These are phyloP conservation scores for Borovskyia barvae DNA, from an alignment of 208 protist genomes.

Conservation along the genomic window DNA sequence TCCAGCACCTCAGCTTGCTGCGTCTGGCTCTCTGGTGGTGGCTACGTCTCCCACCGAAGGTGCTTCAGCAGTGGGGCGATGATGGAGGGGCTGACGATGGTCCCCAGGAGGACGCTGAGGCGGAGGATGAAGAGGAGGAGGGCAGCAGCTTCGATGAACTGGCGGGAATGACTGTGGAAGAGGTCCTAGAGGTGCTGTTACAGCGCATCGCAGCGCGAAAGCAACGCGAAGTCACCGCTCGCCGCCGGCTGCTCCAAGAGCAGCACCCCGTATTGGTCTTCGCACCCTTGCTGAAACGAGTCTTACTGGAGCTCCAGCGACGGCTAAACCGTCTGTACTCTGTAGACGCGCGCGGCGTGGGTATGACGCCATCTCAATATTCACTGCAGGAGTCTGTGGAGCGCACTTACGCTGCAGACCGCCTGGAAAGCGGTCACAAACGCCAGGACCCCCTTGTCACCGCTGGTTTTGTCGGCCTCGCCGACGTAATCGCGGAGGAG, in stretches of 20 bases:
- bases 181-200: constrained; percentile 12
- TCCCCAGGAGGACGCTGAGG: constrained; percentile 14
- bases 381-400: constrained; percentile 43
- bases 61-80: constrained; percentile 47
- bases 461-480: constrained; percentile 20
- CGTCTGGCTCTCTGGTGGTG: constrained; percentile 69
- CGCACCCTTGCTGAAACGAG: constrained; percentile 44
- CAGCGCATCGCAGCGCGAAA: constrained; percentile 5
- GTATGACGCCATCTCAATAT: constrained; percentile 37
- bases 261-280: constrained; percentile 28
- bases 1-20: constrained; percentile 34
- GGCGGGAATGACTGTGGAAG: constrained; percentile 3
- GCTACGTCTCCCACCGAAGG: constrained; percentile 33
- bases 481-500: not conserved
- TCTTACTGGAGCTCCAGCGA: constrained; percentile 70
- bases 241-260: not conserved
- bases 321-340: constrained; percentile 33
- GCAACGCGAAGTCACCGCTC: not conserved
- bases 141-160: constrained; percentile 21
- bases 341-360: constrained; percentile 19
- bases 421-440: constrained; percentile 51
- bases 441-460: constrained; percentile 63
- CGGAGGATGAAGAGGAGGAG: constrained; percentile 13
- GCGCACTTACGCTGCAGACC: constrained; percentile 21
- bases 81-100: constrained; percentile 18